These are phyloP conservation scores for Epichloe typhina DNA, from an alignment of 2,329 filamentous ascomycete species.

Conservation along the genomic window DNA sequence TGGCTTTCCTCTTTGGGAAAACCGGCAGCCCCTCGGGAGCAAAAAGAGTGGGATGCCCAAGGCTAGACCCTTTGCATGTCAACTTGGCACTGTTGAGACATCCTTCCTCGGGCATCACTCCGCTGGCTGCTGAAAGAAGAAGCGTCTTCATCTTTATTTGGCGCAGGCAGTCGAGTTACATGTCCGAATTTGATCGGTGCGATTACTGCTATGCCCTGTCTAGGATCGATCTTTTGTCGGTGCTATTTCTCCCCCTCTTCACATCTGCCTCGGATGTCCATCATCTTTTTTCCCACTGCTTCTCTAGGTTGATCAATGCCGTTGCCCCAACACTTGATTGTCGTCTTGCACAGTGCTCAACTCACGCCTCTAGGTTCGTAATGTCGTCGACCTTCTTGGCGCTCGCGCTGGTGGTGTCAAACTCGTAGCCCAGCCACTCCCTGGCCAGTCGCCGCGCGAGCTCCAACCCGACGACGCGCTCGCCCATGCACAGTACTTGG, in stretches of 20 bases:
- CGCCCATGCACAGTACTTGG: slow-evolving; percentile 76
- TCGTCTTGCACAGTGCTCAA: no score
- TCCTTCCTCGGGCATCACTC: neutral
- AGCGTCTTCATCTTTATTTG: no score
- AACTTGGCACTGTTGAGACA: neutral
- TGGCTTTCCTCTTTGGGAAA: slow-evolving; percentile 7
- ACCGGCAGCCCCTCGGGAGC: slow-evolving; percentile 1
- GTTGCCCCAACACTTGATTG: no score
- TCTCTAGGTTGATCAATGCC: no score
- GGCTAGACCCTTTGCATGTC: neutral
- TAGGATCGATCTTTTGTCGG: neutral
- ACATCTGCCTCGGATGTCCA: no score
- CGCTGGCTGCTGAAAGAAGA: neutral
- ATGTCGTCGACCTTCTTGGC: slow-evolving; percentile 33
- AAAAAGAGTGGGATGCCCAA: neutral
- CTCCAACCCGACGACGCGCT: slow-evolving; percentile 72
- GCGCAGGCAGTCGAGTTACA: neutral
- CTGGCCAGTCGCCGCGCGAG: slow-evolving; percentile 61
- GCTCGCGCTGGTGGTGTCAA: slow-evolving; percentile 46
- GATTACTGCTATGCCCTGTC: neutral
- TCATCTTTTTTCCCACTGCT: neutral
- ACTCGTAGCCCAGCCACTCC: slow-evolving; percentile 81
- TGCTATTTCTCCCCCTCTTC: neutral
- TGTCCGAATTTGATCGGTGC: neutral
- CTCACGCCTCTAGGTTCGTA: slow-evolving; percentile 20